Evolutionary conservation across 192 early-diverging fungal species (phyloP), one percentile per base, ranked within the genome.

Genomic region (Coemansia umbellata): DNA sequence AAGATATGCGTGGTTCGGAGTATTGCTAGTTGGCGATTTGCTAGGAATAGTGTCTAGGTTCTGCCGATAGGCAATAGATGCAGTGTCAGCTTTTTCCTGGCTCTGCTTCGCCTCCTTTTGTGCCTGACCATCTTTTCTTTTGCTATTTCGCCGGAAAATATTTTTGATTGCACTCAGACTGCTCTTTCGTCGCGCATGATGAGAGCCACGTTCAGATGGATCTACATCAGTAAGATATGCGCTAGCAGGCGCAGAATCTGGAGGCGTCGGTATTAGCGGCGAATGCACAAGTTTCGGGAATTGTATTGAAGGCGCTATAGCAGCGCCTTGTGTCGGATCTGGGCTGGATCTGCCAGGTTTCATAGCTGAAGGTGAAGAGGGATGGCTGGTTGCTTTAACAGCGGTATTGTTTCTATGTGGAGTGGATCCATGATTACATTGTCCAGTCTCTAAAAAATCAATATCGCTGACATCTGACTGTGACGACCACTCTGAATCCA

Each of bases 131-230:
- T 45, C 43, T 14, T 26, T 45, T 45, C 21, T 45, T 45, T 32
- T 57, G 55, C 58, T 61, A 31, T 60, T 50, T 5, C 72, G 60
- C 9, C 53, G 56, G 30, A 75, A 68, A 8, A 75, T 48, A 14
- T 47, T 53, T 31, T 57, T 63, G 30, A 75, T 33, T 10, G 61
- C 37, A 4, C 47, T 50, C 31, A 75, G 21, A 40, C 72, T 69
- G 44, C 66, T 65, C 15, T 56, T 45, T 10, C 65, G 72, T 21
- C 64, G 37, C n/a, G 71, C 37, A 1, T 39, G 37, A 19, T 58
- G 54, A 6, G 43, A 10, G n/a, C 22, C 36, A 2, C 22, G 13
- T 5, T 50, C 43, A 8, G 22, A 14, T 14, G 24, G 26, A 14
- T n/a, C 17, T 28, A 27, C 13, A 5, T 4, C 43, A 14, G 14